A percentile compares a stretch with the other conserved stretches of the same genome.
Evolutionary conservation across 2,329 filamentous ascomycete species (phyloP).

Genomic region (Pseudogymnoascus sp.): DNA sequence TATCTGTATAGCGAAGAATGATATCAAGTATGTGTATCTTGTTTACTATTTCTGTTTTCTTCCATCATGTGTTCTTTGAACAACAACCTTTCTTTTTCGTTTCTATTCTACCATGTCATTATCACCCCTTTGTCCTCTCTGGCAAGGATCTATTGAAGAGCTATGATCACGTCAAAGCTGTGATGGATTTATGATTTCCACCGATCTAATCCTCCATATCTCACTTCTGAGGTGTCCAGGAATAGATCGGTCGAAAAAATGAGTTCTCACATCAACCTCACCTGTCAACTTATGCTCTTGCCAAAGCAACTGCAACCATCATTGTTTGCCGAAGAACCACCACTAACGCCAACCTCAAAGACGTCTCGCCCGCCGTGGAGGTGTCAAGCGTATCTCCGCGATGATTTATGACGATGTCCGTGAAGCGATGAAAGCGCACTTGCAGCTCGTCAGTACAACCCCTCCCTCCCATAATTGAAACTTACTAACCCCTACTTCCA

Average conservation of each 20-base stretch:
- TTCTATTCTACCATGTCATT: not conserved
- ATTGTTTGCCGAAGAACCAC: not conserved
- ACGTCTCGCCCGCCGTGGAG: slow-evolving; percentile 66
- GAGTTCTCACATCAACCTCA: not conserved
- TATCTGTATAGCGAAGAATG: slow-evolving; percentile 41
- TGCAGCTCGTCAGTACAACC: slow-evolving; percentile 39
- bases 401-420: slow-evolving; percentile 58
- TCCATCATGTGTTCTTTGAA: not conserved
- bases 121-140: not conserved
- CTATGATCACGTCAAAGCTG: not conserved
- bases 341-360: slow-evolving; percentile 27
- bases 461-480: not conserved
- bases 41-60: not conserved
- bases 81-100: not conserved
- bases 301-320: not conserved
- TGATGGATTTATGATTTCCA: not conserved
- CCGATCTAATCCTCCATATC: not conserved
- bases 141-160: not conserved
- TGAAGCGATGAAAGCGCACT: slow-evolving; percentile 39
- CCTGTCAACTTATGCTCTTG: not conserved
- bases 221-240: not conserved
- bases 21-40: slow-evolving; percentile 40
- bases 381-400: slow-evolving; percentile 65
- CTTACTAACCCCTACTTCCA: not conserved
- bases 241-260: not conserved